phyloP scores from a whole-genome alignment of 2,329 filamentous ascomycete genomes.

The Arachnopeziza araneosa region DNA sequence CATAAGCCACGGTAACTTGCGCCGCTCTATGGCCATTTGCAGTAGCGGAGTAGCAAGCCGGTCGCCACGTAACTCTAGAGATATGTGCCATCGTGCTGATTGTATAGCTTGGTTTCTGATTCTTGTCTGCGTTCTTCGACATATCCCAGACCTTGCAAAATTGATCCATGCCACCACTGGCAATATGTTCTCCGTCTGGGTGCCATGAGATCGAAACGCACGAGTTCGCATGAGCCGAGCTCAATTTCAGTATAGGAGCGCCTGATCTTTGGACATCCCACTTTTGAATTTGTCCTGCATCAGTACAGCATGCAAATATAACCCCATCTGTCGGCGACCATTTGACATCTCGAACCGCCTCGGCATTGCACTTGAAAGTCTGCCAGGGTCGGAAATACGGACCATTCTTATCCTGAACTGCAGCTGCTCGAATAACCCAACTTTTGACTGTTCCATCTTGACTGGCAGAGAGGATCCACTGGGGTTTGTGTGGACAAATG shows the following conservation, averaged over 20 bases:
- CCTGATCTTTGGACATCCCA: slow-evolving; percentile 55
- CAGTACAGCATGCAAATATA: slow-evolving; percentile 59
- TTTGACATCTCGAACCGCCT: slow-evolving; percentile 55
- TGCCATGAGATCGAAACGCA: slow-evolving; percentile 61
- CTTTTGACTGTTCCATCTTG: slow-evolving; percentile 59
- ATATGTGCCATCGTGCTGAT: slow-evolving; percentile 57
- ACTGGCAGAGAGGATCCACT: slow-evolving; percentile 55
- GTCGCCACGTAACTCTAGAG: slow-evolving; percentile 55
- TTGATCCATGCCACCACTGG: slow-evolving; percentile 57
- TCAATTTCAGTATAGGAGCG: slow-evolving; percentile 51
- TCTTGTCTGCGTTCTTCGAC: slow-evolving; percentile 52
- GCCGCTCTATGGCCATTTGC: slow-evolving; percentile 54
- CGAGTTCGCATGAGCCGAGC: slow-evolving; percentile 52
- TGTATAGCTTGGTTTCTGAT: slow-evolving; percentile 59
- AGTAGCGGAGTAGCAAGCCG: slow-evolving; percentile 59
- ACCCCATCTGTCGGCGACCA: slow-evolving; percentile 59
- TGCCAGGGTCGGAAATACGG: slow-evolving; percentile 36
- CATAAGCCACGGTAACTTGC: slow-evolving; percentile 57
- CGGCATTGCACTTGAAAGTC: slow-evolving; percentile 41
- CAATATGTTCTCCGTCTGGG: slow-evolving; percentile 59
- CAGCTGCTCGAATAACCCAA: slow-evolving; percentile 49
- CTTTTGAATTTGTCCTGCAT: slow-evolving; percentile 55
- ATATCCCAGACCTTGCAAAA: slow-evolving; percentile 63
- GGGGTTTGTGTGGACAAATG: slow-evolving; percentile 54
- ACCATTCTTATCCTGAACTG: slow-evolving; percentile 40